Conservation (phyloP, 2,329 filamentous ascomycete species). For the Cordyceps cateniannulata region DNA sequence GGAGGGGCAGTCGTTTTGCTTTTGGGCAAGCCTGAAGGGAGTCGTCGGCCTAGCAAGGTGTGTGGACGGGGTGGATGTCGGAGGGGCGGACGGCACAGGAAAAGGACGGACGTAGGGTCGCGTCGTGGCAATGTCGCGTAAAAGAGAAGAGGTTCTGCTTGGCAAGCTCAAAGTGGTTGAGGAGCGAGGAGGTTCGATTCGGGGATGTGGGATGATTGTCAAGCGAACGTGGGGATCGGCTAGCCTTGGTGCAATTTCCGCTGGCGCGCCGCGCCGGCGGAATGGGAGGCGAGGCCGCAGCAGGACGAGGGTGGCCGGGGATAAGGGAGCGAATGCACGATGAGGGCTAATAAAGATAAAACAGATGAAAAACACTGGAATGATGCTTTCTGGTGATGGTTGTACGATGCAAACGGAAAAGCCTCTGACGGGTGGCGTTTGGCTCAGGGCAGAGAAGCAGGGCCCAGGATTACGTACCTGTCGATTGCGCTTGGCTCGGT, state of each 20-base stretch:
- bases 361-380: not conserved
- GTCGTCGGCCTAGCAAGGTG: not conserved
- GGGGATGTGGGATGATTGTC: not conserved
- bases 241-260: slow-evolving; percentile 4
- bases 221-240: not conserved
- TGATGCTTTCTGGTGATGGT: not conserved
- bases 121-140: not conserved
- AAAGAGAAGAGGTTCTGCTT: not conserved
- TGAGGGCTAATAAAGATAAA: not conserved
- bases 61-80: not conserved
- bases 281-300: not conserved
- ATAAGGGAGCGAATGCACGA: not conserved
- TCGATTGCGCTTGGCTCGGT: no score
- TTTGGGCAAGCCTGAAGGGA: not conserved
- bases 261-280: not conserved
- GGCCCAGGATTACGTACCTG: not conserved
- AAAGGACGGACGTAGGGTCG: not conserved
- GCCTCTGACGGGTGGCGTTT: not conserved
- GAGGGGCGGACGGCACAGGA: not conserved
- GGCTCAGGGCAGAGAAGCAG: not conserved
- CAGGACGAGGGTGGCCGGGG: not conserved
- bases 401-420: not conserved
- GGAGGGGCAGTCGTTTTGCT: not conserved
- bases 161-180: not conserved
- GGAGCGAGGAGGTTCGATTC: not conserved